These are phyloP conservation scores for Cryptomeria japonica DNA, from an alignment of 75 land plant species.

Conservation along the genomic window DNA sequence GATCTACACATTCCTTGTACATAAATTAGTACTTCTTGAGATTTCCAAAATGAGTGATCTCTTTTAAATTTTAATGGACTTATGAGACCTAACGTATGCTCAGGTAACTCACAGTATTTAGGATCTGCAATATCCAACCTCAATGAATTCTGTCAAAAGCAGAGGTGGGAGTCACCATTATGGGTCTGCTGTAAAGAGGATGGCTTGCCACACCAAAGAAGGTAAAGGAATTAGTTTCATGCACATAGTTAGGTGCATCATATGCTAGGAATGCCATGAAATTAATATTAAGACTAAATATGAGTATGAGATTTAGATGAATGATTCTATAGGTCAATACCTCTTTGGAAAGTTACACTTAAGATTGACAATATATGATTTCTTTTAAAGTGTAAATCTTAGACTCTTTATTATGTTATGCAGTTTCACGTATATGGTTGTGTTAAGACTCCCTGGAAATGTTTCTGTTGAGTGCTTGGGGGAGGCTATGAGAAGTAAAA, in stretches of 20 bases:
- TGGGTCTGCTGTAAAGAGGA: slow-evolving; percentile 7
- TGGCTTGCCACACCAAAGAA: slow-evolving; percentile 7
- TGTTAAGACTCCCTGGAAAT: not conserved
- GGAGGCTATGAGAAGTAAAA: slow-evolving; percentile 37
- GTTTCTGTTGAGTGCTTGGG: slow-evolving; percentile 39
- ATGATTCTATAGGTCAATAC: not conserved
- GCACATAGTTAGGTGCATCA: not conserved
- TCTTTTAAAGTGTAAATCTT: not conserved
- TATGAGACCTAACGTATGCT: not conserved
- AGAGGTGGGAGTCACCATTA: not conserved
- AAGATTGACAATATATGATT: not conserved
- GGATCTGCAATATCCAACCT: not conserved
- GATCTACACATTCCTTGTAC: not conserved
- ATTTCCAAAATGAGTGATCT: not conserved
- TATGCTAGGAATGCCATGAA: not conserved
- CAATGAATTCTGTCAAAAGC: slow-evolving; percentile 3
- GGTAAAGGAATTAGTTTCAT: not conserved
- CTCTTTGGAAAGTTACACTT: not conserved
- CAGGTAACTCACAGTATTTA: not conserved
- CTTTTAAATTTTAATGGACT: not conserved
- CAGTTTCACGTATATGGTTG: slow-evolving; percentile 13
- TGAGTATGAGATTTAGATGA: not conserved
- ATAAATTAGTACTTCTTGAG: not conserved
- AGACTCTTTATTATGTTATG: not conserved
- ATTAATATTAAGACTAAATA: not conserved